A percentile compares a stretch with the other conserved stretches of the same genome.
Conservation (phyloP, 148 eudicot genomes). For the Rhododendron vialii region DNA sequence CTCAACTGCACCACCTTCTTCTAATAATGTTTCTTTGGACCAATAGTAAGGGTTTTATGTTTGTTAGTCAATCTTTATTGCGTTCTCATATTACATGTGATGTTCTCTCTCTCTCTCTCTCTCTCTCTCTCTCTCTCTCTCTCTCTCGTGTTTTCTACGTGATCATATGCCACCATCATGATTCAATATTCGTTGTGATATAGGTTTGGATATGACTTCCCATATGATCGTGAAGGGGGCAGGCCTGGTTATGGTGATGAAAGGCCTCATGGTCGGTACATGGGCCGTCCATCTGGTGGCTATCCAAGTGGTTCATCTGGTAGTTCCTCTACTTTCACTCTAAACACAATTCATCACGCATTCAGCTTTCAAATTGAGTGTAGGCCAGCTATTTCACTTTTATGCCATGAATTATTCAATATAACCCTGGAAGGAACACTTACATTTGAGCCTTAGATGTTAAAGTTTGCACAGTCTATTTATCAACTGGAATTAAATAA, state of each 20-base stretch:
- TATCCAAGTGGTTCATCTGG: slow-evolving; percentile 71
- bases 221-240: slow-evolving; percentile 84
- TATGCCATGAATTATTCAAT: background rate
- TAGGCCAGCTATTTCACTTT: background rate
- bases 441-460: background rate
- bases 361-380: background rate
- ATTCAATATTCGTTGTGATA: background rate
- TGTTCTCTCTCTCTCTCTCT: too few relatives aligned
- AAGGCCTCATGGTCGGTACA: slow-evolving; percentile 82
- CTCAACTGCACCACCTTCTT: background rate
- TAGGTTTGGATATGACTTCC: slow-evolving; percentile 86
- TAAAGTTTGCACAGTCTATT: background rate
- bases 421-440: background rate
- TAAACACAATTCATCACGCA: background rate
- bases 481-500: background rate
- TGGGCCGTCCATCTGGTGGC: slow-evolving; percentile 69
- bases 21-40: background rate
- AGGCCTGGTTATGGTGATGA: slow-evolving; percentile 77
- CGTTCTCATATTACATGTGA: background rate
- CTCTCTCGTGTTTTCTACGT: background rate
- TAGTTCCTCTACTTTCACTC: slow-evolving; percentile 16
- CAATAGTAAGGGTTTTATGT: background rate
- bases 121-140: background rate
- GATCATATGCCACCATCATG: background rate
- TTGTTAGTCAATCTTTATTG: background rate